Evolutionary conservation across 345 rosid genomes (phyloP), one percentile per base, ranked within the genome.

Genomic region (Eucalyptus marginata): DNA sequence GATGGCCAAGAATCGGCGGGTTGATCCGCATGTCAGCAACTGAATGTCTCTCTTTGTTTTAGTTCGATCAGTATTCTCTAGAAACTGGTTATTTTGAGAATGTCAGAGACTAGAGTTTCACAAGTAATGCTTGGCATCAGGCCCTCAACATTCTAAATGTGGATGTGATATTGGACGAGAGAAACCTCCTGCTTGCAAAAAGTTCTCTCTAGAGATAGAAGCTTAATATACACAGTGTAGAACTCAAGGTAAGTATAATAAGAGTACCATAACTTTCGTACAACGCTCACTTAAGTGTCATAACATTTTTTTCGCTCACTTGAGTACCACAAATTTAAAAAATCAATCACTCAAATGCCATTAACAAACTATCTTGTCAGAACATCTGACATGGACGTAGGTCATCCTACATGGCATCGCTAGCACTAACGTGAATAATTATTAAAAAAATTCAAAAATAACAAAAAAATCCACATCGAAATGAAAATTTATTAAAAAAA

Each of bases 1-100:
- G 88, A 90, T 90, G 89, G 90, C 91, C 92, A 81, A 92, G 93
- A 90, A 89, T 90, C 68, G 92, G 92, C 89, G 92, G 93, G 94
- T 91, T 92, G 85, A 89, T 92, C 89, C 89, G 90, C 88, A 87
- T 68, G 68, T 90, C 88, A 91, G 92, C 93, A 40, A 92, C 92
- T 71, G 90, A 92, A 89, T 90, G 91, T 88, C 95, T 91, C 87
- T 92, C 93, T 85, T 90, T 88, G 13, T 94, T 88, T 88, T 93
- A 93, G 95, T 71, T 91, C 27, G 91, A 92, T 56, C 92, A 92
- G 43, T 94, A 94, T 84, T 87, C 87, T 51, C 24, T n/a, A 64
- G 94, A 94, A 88, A 93, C 92, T 29, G 94, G 93, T 50, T 92
- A 86, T 90, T 88, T 93, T 90, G 89, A 88, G 50, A 59, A 91